Evolutionary conservation across 1,139 yeast genomes (phyloP), one percentile per base, ranked within the genome.

Genomic region (Hansenula lynferdii): DNA sequence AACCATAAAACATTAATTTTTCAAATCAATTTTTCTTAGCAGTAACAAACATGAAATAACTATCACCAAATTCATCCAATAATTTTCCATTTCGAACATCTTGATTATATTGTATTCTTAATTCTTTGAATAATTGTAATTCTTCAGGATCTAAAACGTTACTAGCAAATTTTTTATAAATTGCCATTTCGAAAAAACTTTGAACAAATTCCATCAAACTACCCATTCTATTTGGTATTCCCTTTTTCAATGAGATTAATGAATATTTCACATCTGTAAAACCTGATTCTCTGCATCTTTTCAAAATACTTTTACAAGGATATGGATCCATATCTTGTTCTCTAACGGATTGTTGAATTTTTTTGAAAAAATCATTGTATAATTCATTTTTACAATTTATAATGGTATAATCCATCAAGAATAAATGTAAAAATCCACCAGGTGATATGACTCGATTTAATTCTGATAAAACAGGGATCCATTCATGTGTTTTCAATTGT

Each of bases 361-460:
- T 47, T 1, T 40, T 36, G 49, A 59, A 57, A 49, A 61, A 56
- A 26, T 45, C 37, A 8, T 28, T 28, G 30, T 47, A 48, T 4
- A 29, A 30, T 12, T 34, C 40, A 46, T 52, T 45, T 41, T 39
- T 28, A 25, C 52, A 48, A 37, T 51, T 51, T 8, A 62, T 36
- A 6, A 56, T 29, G 8, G 50, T 49, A 33, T 53, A 58, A 37
- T 64, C 68, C 40, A 55, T 49, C 19, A 60, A 39, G 12, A 58
- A 47, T 14, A 65, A 32, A 36, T 62, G 64, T 3, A 67, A 45
- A 34, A 54, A 60, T 0, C 74, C 75, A 9, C 64, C 63, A 1
- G 69, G 69, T 41, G 64, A 61, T 20, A 64, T 50, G 5, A 68
- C 61, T 30, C 76, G 51, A 31, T 43, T 40, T 21, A 67, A 39